A percentile compares a stretch with the other conserved stretches of the same genome.
Conservation (phyloP, 768 basidiomycete genomes). For the Leccinum boreale region DNA sequence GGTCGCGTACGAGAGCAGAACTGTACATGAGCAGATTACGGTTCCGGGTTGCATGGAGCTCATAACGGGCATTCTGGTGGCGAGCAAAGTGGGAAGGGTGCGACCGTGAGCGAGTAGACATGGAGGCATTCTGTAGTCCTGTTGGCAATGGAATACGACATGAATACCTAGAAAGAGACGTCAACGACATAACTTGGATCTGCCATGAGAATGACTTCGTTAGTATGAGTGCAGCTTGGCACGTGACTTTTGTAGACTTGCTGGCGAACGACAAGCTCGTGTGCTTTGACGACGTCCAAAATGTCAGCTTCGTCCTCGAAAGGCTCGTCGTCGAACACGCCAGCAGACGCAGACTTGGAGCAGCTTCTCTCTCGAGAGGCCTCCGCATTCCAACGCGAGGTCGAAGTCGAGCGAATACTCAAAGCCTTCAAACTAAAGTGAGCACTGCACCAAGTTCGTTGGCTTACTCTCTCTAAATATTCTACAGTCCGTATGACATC, state of each 20-base stretch:
- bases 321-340: constrained; percentile 5
- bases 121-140: constrained; percentile 8
- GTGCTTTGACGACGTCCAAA: background rate
- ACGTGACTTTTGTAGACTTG: constrained; percentile 16
- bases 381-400: constrained; percentile 80
- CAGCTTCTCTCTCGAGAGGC: constrained; percentile 77
- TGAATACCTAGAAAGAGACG: background rate
- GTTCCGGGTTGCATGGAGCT: constrained; percentile 57
- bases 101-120: constrained; percentile 9
- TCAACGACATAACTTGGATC: background rate
- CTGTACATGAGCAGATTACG: constrained; percentile 80
- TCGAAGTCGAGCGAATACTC: constrained; percentile 89
- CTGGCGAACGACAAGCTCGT: background rate
- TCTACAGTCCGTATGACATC: constrained; percentile 87
- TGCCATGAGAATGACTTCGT: background rate
- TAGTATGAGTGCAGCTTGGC: background rate
- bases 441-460: constrained; percentile 23
- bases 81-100: constrained; percentile 7
- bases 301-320: constrained; percentile 20
- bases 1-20: constrained; percentile 65
- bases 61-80: constrained; percentile 33
- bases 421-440: constrained; percentile 97
- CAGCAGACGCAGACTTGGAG: constrained; percentile 62
- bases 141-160: too few relatives aligned
- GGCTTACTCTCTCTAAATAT: background rate